These are phyloP conservation scores for Passalora sequoiae DNA, from an alignment of 2,329 filamentous ascomycete genomes.

Conservation along the genomic window DNA sequence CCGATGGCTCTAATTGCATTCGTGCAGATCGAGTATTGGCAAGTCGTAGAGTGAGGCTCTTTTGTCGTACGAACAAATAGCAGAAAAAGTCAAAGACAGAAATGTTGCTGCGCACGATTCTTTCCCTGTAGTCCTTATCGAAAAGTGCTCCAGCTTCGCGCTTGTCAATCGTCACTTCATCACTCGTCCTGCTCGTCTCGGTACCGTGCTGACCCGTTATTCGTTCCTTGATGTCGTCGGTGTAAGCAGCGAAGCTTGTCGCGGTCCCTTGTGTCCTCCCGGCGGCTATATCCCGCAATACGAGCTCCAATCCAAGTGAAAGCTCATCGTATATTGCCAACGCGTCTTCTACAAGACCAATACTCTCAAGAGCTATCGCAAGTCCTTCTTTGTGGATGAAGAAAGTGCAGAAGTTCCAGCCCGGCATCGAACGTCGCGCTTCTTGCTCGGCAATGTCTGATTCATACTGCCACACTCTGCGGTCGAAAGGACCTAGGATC, in stretches of 20 bases:
- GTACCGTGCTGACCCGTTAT: conserved; percentile 17
- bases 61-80: conserved; percentile 88
- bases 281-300: conserved; percentile 67
- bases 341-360: conserved; percentile 91
- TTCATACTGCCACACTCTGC: conserved; percentile 87
- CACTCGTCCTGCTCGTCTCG: conserved; percentile 18
- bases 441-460: conserved; percentile 96
- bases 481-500: conserved; percentile 85
- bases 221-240: conserved; percentile 57
- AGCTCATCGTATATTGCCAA: conserved; percentile 93
- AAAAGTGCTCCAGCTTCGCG: conserved; percentile 19
- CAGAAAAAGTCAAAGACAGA: conserved; percentile 92
- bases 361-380: conserved; percentile 89
- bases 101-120: conserved; percentile 91
- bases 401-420: conserved; percentile 99
- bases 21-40: conserved; percentile 58
- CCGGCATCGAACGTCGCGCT: conserved; percentile 75
- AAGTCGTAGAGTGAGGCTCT: conserved; percentile 72
- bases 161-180: conserved; percentile 15
- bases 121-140: conserved; percentile 77
- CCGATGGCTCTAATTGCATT: conserved; percentile 34
- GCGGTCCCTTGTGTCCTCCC: conserved; percentile 61
- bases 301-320: conserved; percentile 75
- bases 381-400: conserved; percentile 96
- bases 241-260: conserved; percentile 65